Evolutionary conservation across 805 yeast genomes (phyloP).

Genomic region (Metschnikowia drakensbergensis): DNA sequence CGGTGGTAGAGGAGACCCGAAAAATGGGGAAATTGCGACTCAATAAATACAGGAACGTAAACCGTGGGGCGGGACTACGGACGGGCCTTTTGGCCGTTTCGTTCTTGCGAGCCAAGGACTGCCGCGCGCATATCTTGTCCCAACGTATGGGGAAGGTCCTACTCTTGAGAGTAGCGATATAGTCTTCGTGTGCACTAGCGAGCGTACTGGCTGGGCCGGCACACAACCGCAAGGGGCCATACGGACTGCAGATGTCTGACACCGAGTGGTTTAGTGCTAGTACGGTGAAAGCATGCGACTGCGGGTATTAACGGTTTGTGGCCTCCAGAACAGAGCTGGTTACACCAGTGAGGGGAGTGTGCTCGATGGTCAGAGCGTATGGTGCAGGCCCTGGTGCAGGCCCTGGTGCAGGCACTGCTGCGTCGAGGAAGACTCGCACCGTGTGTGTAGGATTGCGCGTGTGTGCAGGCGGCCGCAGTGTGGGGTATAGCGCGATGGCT

Average conservation of each 20-base stretch:
- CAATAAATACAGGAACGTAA: slow-evolving; percentile 1
- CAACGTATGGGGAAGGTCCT: background rate
- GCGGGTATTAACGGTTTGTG: too few species aligned
- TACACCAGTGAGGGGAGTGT: background rate
- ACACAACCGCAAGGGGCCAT: background rate
- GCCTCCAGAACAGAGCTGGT: too few species aligned
- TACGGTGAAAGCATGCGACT: too few species aligned
- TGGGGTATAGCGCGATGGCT: background rate
- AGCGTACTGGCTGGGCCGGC: background rate
- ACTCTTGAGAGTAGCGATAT: background rate
- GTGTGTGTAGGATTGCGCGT: too few species aligned
- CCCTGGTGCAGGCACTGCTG: background rate
- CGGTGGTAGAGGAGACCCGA: background rate
- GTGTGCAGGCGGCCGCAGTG: background rate
- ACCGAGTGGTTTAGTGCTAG: too few species aligned
- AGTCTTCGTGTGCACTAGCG: background rate
- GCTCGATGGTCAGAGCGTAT: background rate
- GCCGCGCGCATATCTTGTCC: background rate
- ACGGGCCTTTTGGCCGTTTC: background rate
- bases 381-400: too few species aligned
- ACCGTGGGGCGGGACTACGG: background rate
- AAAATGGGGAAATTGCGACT: slow-evolving; percentile 1
- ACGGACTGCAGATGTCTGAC: too few species aligned
- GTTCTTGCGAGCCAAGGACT: background rate
- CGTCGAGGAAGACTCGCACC: background rate